phyloP scores from a whole-genome alignment of 352 stramenopile species.

The Thraustochytrium sp. region DNA sequence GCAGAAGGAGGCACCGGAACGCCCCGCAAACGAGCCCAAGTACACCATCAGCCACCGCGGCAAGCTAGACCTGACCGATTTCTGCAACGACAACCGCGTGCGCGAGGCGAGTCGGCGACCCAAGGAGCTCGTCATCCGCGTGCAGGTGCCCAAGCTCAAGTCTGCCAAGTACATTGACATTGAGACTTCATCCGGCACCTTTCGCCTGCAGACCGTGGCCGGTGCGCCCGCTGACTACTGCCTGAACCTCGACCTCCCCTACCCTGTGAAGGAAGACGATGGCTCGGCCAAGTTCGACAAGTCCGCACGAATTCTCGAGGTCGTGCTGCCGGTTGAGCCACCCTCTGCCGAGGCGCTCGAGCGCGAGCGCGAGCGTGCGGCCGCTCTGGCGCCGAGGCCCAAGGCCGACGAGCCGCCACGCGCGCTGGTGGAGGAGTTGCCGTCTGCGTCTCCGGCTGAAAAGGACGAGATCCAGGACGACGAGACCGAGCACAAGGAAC shows the following conservation, averaged over 20 bases:
- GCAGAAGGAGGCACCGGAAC: background rate
- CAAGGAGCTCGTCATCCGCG: conserved; percentile 45
- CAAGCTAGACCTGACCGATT: conserved; percentile 44
- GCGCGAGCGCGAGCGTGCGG: background rate
- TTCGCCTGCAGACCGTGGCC: background rate
- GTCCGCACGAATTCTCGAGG: conserved; percentile 61
- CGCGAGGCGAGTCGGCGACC: background rate
- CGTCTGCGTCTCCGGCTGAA: too few species aligned
- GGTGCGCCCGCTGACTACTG: conserved; percentile 13
- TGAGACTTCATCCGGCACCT: background rate
- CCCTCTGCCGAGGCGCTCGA: conserved; percentile 50
- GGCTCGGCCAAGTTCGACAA: conserved; percentile 74
- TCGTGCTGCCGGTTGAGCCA: conserved; percentile 69
- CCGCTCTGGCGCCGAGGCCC: background rate
- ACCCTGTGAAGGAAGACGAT: conserved; percentile 66
- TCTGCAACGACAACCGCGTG: conserved; percentile 48
- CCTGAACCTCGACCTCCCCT: conserved; percentile 63
- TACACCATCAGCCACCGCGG: conserved; percentile 77
- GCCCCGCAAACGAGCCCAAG: conserved; percentile 45
- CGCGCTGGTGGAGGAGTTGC: background rate
- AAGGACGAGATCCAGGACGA: too few species aligned
- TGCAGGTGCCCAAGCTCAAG: conserved; percentile 22
- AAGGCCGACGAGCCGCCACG: background rate
- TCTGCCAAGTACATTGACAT: conserved; percentile 38
- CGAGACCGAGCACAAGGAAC: too few species aligned